phyloP scores from a whole-genome alignment of 495 filamentous ascomycete species.

The Lasiosphaeria miniovina region DNA sequence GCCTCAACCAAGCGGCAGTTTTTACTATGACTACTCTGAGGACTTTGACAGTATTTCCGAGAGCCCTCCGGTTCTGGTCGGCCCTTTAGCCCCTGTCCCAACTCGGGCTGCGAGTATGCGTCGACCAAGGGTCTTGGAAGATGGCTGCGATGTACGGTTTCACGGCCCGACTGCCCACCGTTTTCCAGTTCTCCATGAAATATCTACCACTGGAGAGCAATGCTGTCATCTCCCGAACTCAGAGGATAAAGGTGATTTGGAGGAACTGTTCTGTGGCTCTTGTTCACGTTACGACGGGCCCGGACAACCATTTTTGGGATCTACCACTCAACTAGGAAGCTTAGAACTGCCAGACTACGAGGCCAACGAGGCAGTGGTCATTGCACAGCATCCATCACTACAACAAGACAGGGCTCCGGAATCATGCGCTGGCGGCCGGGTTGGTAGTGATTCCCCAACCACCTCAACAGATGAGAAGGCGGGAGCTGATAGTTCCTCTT shows the following conservation, averaged over 20 bases:
- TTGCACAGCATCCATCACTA: not conserved
- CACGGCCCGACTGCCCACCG: not conserved
- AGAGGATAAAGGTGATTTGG: not conserved
- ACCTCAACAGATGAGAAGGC: not conserved
- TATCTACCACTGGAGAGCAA: not conserved
- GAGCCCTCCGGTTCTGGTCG: conserved; percentile 18
- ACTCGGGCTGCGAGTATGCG: conserved; percentile 30
- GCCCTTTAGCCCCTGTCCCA: conserved; percentile 35
- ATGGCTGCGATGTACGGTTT: conserved; percentile 26
- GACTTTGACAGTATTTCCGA: conserved; percentile 36
- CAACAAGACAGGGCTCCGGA: not conserved
- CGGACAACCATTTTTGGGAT: not conserved
- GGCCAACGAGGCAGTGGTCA: not conserved
- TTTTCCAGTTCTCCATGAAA: not conserved
- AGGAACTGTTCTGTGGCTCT: not conserved
- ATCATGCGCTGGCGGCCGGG: not conserved
- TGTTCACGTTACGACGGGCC: not conserved
- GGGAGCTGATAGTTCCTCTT: not conserved
- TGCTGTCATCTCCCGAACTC: not conserved
- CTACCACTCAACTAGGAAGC: not conserved
- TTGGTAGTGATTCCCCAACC: not conserved
- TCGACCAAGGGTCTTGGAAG: conserved; percentile 27
- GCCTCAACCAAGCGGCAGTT: conserved; percentile 8
- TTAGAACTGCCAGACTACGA: not conserved
- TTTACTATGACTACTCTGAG: conserved; percentile 55